Percentiles rank a stretch among this genome's conserved stretches.
These are phyloP conservation scores for Erythrobasidium hasegawianum DNA, from an alignment of 1,284 basidiomycete genomes.

Conservation along the genomic window DNA sequence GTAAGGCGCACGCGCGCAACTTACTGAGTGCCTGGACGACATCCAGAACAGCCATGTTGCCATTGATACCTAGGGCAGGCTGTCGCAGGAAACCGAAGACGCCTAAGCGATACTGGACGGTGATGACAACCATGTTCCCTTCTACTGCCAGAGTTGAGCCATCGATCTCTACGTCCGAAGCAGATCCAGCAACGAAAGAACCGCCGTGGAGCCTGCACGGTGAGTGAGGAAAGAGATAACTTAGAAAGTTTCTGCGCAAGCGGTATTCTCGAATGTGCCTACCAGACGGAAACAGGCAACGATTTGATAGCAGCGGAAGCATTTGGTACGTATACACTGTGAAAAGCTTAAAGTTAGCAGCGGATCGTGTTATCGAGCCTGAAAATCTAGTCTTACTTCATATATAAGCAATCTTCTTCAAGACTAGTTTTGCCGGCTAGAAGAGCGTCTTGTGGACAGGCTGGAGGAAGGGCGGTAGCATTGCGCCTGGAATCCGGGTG, in stretches of 20 bases:
- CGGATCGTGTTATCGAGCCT: too few relatives aligned
- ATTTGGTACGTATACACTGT: slow-evolving; percentile 15
- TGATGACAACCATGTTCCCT: slow-evolving; percentile 72
- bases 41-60: slow-evolving; percentile 53
- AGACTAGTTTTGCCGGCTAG: slow-evolving; percentile 12
- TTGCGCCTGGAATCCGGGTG: slow-evolving; percentile 35
- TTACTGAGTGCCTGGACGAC: slow-evolving; percentile 60
- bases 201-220: slow-evolving; percentile 84
- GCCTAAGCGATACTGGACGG: slow-evolving; percentile 80
- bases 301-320: slow-evolving; percentile 3
- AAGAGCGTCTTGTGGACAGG: slow-evolving; percentile 27
- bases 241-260: too few relatives aligned
- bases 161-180: slow-evolving; percentile 68
- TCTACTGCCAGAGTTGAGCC: slow-evolving; percentile 67
- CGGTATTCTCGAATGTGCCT: too few relatives aligned
- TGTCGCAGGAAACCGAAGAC: slow-evolving; percentile 43
- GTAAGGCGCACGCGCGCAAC: too few relatives aligned
- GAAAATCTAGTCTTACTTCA: too few relatives aligned
- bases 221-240: too few relatives aligned
- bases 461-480: slow-evolving; percentile 17
- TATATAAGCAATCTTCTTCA: slow-evolving; percentile 40
- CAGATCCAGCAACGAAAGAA: slow-evolving; percentile 69
- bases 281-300: slow-evolving; percentile 43
- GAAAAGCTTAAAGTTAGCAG: too few relatives aligned
- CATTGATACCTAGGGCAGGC: slow-evolving; percentile 22